These are phyloP conservation scores for Lactarius tabidus DNA, from an alignment of 768 basidiomycete species.

Conservation along the genomic window DNA sequence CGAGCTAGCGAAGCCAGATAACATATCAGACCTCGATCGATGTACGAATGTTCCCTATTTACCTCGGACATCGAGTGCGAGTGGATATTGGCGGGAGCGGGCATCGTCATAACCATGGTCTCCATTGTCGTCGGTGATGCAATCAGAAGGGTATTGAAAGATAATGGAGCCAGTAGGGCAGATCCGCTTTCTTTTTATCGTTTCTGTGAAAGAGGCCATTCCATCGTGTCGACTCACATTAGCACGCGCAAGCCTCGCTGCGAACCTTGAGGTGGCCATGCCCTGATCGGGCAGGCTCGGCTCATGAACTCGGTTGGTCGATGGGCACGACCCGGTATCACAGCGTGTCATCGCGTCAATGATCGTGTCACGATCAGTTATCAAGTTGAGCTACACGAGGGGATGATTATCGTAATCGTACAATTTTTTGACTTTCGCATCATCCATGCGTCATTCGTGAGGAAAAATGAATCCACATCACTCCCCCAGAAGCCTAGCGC, in stretches of 20 bases:
- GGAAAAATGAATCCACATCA: neutral
- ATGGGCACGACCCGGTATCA: neutral
- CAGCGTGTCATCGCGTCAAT: neutral
- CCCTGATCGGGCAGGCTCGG: conserved; percentile 22
- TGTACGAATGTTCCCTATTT: neutral
- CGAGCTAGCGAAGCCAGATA: conserved; percentile 13
- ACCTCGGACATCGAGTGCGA: conserved; percentile 23
- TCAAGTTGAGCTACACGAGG: conserved; percentile 8
- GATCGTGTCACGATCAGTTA: conserved; percentile 11
- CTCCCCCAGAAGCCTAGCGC: conserved; percentile 3
- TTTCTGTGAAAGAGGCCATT: neutral
- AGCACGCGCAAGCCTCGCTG: conserved; percentile 17
- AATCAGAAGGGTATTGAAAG: neutral
- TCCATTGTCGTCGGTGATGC: conserved; percentile 13
- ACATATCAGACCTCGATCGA: neutral
- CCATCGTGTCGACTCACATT: conserved; percentile 13
- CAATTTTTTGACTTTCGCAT: neutral
- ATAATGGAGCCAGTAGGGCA: neutral
- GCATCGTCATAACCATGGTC: conserved; percentile 25
- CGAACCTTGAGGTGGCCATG: conserved; percentile 14
- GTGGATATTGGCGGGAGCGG: conserved; percentile 13
- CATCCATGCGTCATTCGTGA: conserved; percentile 3
- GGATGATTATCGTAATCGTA: conserved; percentile 15
- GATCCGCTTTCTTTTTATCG: conserved; percentile 10
- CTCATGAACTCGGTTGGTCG: conserved; percentile 5